phyloP scores from a whole-genome alignment of 305 asterid species.

The Fraxinus ornus region DNA sequence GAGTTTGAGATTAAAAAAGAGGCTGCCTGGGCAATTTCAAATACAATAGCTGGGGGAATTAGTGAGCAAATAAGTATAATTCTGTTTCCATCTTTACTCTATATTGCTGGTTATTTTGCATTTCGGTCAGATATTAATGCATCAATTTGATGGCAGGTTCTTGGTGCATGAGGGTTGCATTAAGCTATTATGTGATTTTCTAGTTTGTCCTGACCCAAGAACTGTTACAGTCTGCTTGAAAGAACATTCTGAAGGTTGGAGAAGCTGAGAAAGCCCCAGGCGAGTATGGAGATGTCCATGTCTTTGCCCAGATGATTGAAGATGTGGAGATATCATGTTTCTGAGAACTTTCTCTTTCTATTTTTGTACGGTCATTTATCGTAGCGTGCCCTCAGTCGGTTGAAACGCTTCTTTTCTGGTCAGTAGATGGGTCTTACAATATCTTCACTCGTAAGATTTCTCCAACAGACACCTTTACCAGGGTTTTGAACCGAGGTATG shows the following conservation, averaged over 20 bases:
- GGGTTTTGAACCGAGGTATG: neutral
- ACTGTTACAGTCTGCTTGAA: conserved; percentile 60
- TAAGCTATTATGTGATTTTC: conserved; percentile 66
- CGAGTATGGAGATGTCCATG: conserved; percentile 13
- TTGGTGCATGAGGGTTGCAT: conserved; percentile 64
- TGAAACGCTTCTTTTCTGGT: conserved; percentile 17
- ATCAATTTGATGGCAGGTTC: conserved; percentile 37
- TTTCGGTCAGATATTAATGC: neutral
- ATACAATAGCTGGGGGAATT: conserved; percentile 72
- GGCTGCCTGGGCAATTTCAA: conserved; percentile 67
- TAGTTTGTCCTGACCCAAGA: conserved; percentile 65
- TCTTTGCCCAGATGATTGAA: too few relatives aligned
- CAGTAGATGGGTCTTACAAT: neutral
- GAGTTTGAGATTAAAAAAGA: conserved; percentile 75
- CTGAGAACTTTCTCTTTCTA: neutral
- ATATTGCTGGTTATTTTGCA: neutral
- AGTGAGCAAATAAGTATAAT: conserved; percentile 62
- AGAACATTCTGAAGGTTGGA: conserved; percentile 68
- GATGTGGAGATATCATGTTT: neutral
- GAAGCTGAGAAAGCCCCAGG: conserved; percentile 60
- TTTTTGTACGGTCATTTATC: neutral
- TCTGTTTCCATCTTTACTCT: neutral
- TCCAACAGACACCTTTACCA: neutral
- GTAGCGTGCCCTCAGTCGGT: neutral
- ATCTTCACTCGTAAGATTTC: neutral